Evolutionary conservation across 345 rosid genomes (phyloP), one percentile per base, ranked within the genome.

Genomic region (Dipteronia sinensis): DNA sequence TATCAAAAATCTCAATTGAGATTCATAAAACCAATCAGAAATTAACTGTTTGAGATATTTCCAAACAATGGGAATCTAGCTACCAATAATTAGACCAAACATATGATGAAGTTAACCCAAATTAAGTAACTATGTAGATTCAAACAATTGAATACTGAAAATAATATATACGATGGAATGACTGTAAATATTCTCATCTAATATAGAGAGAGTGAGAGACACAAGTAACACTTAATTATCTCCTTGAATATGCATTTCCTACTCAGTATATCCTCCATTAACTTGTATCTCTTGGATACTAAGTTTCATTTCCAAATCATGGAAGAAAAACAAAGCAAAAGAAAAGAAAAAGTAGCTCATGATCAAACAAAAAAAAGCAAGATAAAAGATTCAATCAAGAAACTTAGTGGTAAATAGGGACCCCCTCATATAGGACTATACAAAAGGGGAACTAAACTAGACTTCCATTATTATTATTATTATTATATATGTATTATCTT

Each of bases 401-500:
- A 31, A 71, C 64, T 13, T 59, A 40, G 76, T 22, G 76, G 67
- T 10, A 46, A 12, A 16, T 15, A 46, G 46, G 12, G n/a, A 11
- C 34, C 76, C 49, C 13, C 49, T 42, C 10, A 42, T 72, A 67
- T 59, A 59, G 4, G 69, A 16, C 49, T 66, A 38, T 38, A 38
- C n/a, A 38, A 38, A 17, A 17, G 49, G 49, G 47, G 16, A n/a
- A 20, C 25, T 46, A 59, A 3, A 6, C 13, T 47, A 25, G 44
- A 71, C 22, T 53, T 71, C 63, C 76, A 64, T n/a, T 71, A 59
- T 59, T 59, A 59, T 56, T 27, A 34, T 34, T 34, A 34, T 34
- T 34, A 34, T 34, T 34, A 4, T 59, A 19, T 42, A 65, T 31
- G 40, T 63, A 44, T 71, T n/a, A n/a, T 65, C 59, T 46, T 17